phyloP scores from a whole-genome alignment of 345 rosid genomes.

The Camelina neglecta region DNA sequence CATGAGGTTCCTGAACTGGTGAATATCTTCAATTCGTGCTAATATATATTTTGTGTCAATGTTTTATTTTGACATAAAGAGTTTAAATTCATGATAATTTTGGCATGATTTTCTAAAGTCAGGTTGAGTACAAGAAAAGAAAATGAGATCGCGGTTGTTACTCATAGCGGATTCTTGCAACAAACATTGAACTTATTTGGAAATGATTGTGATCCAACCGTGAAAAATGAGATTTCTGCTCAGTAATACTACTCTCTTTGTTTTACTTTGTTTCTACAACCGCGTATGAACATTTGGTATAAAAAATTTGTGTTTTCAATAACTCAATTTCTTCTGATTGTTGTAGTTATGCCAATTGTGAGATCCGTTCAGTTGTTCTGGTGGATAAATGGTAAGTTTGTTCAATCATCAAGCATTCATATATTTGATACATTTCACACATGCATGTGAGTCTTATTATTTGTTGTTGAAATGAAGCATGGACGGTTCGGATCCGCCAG shows the following conservation, averaged over 20 bases:
- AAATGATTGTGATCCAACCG: constrained; percentile 49
- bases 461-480: constrained; percentile 43
- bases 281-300: neutral
- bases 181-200: constrained; percentile 60
- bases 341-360: constrained; percentile 74
- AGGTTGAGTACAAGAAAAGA: constrained; percentile 79
- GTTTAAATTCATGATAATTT: neutral
- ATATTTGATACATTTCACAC: neutral
- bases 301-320: neutral
- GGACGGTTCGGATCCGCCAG: constrained; percentile 51
- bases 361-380: constrained; percentile 68
- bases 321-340: neutral
- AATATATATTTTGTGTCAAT: too few species aligned
- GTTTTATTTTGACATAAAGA: too few species aligned
- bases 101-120: constrained; percentile 21
- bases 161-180: constrained; percentile 70
- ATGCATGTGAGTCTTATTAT: neutral
- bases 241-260: constrained; percentile 51
- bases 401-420: neutral
- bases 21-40: constrained; percentile 20
- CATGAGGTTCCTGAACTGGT: constrained; percentile 71
- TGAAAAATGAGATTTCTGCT: constrained; percentile 52
- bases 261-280: neutral
- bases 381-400: constrained; percentile 31
- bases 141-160: constrained; percentile 78